Evolutionary conservation across 2,329 filamentous ascomycete species (phyloP).

Genomic region (Colletotrichum sojae): DNA sequence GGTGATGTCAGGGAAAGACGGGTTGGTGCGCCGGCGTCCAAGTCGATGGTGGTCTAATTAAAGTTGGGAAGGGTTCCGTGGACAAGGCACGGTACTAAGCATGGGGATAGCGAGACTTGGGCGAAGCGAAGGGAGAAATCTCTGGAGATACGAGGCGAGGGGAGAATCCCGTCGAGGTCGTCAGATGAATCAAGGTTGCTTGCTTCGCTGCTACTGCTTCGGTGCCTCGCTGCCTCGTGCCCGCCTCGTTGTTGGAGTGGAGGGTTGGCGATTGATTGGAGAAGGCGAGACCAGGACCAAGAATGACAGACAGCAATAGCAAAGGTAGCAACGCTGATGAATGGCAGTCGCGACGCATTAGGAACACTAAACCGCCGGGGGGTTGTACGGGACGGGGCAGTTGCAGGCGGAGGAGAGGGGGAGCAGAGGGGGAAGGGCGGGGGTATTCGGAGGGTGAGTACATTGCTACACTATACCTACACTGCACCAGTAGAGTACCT

Average conservation of each 20-base stretch:
- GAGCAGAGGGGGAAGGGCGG: no score
- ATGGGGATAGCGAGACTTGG: no score
- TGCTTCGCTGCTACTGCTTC: no score
- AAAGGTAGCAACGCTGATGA: not conserved
- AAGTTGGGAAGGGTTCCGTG: not conserved
- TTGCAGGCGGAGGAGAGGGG: conserved; percentile 8
- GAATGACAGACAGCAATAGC: conserved; percentile 7
- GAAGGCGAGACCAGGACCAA: conserved; percentile 25
- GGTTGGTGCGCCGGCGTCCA: not conserved
- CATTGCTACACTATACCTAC: not conserved
- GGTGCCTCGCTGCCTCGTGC: conserved; percentile 13
- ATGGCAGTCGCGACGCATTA: no score
- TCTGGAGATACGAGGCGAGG: not conserved
- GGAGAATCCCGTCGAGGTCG: not conserved
- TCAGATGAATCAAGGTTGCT: conserved; percentile 6
- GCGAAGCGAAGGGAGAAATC: not conserved
- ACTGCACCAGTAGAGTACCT: not conserved
- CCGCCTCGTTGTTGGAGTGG: conserved; percentile 28
- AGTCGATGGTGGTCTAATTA: not conserved
- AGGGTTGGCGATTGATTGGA: conserved; percentile 20
- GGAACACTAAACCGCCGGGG: not conserved
- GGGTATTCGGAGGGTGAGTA: no score
- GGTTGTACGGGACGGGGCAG: conserved; percentile 18
- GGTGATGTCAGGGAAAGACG: not conserved
- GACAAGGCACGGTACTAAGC: not conserved